A percentile compares a stretch with the other conserved stretches of the same genome.
Conservation (phyloP, 345 rosid species). For the Combretum micranthum region DNA sequence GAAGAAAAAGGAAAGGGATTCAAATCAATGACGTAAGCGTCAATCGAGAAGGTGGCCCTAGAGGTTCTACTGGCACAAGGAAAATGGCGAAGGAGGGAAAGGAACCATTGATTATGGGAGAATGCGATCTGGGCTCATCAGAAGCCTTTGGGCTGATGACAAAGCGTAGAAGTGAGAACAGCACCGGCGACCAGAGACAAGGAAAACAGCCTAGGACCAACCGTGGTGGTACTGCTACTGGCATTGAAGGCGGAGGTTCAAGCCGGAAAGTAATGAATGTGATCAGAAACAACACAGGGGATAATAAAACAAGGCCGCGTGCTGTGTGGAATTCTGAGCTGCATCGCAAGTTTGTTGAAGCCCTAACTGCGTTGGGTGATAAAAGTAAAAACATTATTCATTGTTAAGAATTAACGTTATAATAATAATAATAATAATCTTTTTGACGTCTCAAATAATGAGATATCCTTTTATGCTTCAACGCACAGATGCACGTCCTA, state of each 20-base stretch:
- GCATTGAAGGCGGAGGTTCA: neutral
- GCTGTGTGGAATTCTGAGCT: constrained; percentile 28
- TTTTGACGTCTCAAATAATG: no score
- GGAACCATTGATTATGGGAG: no score
- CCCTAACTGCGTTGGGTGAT: constrained; percentile 29
- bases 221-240: neutral
- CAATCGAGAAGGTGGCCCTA: no score
- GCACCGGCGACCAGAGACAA: neutral
- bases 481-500: constrained; percentile 43
- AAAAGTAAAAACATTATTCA: constrained; percentile 16
- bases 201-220: neutral
- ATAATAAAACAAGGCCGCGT: neutral
- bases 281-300: neutral
- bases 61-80: no score
- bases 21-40: no score
- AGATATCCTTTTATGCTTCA: no score
- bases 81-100: no score
- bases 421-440: no score
- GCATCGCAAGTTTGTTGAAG: constrained; percentile 37
- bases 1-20: no score
- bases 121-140: no score
- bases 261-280: no score
- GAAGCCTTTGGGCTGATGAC: neutral
- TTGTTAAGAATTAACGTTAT: no score
- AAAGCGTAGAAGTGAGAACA: neutral